phyloP scores from a whole-genome alignment of 352 stramenopile genomes.

The Hyaloperonospora arabidopsidis region DNA sequence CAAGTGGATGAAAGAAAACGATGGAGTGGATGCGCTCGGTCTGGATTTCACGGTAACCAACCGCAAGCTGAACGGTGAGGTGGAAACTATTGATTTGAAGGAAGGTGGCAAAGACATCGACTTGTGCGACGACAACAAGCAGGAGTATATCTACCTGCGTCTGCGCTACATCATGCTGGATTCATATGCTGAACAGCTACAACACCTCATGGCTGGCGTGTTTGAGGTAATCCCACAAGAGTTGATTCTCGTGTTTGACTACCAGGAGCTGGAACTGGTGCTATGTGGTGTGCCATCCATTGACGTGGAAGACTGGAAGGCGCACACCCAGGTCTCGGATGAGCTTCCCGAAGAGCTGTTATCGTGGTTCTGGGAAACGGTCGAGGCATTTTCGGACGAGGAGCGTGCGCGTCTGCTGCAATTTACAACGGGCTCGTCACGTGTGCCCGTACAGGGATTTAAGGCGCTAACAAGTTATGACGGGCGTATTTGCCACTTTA shows the following conservation, averaged over 20 bases:
- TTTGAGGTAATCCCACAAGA: slow-evolving; percentile 95
- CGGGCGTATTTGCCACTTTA: slow-evolving; percentile 71
- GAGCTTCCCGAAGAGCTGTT: slow-evolving; percentile 66
- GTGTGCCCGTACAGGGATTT: slow-evolving; percentile 82
- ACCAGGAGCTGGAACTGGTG: slow-evolving; percentile 77
- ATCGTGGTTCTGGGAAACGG: slow-evolving; percentile 77
- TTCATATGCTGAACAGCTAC: slow-evolving; percentile 89
- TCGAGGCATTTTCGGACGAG: slow-evolving; percentile 56
- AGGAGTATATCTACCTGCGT: slow-evolving; percentile 93
- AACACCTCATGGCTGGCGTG: slow-evolving; percentile 88
- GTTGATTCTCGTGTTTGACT: slow-evolving; percentile 78
- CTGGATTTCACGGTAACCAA: slow-evolving; percentile 82
- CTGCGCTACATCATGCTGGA: slow-evolving; percentile 95
- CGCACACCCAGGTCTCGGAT: slow-evolving; percentile 83
- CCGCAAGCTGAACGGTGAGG: slow-evolving; percentile 61
- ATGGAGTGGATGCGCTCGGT: slow-evolving; percentile 62
- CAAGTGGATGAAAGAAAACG: slow-evolving; percentile 81
- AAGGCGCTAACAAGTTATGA: slow-evolving; percentile 77
- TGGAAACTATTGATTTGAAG: slow-evolving; percentile 80
- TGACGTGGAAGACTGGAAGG: slow-evolving; percentile 78
- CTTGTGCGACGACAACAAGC: slow-evolving; percentile 95
- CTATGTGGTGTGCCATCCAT: slow-evolving; percentile 75
- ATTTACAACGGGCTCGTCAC: slow-evolving; percentile 78
- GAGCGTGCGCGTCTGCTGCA: slow-evolving; percentile 77
- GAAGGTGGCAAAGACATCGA: slow-evolving; percentile 76